These are phyloP conservation scores for Boletus tylopilopsis DNA, from an alignment of 768 basidiomycete species.

Conservation along the genomic window DNA sequence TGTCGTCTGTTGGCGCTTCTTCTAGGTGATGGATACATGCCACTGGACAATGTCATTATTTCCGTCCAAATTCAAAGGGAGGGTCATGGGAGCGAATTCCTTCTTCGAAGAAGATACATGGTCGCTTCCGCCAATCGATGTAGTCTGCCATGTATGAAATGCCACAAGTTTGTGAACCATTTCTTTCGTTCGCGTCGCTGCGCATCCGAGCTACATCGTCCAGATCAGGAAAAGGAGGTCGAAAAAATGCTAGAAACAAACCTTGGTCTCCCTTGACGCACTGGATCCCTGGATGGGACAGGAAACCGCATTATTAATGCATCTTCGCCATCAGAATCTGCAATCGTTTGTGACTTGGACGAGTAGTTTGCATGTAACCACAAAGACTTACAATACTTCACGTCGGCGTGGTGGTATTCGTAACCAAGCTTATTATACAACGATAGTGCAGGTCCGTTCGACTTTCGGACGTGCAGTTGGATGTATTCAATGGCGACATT, in stretches of 20 bases:
- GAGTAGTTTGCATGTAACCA: background rate
- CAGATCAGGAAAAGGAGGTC: background rate
- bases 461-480: constrained; percentile 29
- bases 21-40: too few species aligned
- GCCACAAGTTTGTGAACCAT: constrained; percentile 14
- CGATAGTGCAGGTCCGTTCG: constrained; percentile 22
- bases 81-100: constrained; percentile 8
- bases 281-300: background rate
- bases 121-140: constrained; percentile 6
- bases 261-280: constrained; percentile 6
- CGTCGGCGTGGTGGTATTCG: constrained; percentile 6
- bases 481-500: constrained; percentile 15
- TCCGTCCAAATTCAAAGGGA: background rate
- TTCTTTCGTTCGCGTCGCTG: constrained; percentile 2
- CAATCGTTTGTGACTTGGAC: background rate
- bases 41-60: too few species aligned
- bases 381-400: constrained; percentile 24
- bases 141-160: constrained; percentile 11
- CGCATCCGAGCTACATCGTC: constrained; percentile 1
- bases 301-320: constrained; percentile 24
- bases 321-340: constrained; percentile 28
- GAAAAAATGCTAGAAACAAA: constrained; percentile 2
- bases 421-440: constrained; percentile 28
- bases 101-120: constrained; percentile 12
- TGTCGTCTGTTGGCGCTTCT: too few species aligned